Evolutionary conservation across 2,329 filamentous ascomycete genomes (phyloP).

Genomic region (Mycosphaerelloides madeirae): DNA sequence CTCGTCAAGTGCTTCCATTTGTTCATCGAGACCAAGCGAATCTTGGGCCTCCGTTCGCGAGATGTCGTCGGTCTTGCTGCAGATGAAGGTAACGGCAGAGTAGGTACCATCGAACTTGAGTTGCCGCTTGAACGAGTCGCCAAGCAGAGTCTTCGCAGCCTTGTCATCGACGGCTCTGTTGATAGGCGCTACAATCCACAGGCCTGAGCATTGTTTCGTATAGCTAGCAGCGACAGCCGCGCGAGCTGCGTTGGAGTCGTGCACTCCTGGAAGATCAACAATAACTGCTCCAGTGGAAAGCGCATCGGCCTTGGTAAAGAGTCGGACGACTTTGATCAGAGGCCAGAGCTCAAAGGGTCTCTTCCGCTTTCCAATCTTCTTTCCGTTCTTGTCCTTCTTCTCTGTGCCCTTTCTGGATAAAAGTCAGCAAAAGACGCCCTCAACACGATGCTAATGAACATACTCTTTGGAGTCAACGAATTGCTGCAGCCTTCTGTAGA

Average conservation of each 20-base stretch:
- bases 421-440: too few relatives aligned
- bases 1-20: conserved; percentile 25
- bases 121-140: conserved; percentile 54
- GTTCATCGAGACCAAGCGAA: conserved; percentile 35
- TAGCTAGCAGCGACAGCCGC: conserved; percentile 55
- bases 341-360: conserved; percentile 45
- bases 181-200: conserved; percentile 62
- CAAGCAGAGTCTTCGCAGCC: conserved; percentile 53
- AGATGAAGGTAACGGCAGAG: conserved; percentile 55
- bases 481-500: conserved; percentile 45
- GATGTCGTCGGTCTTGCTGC: conserved; percentile 61
- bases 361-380: conserved; percentile 31
- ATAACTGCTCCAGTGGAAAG: conserved; percentile 52
- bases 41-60: conserved; percentile 43
- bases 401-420: conserved; percentile 40
- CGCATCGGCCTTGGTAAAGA: conserved; percentile 48
- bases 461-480: conserved; percentile 56
- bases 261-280: conserved; percentile 56
- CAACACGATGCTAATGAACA: too few relatives aligned
- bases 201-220: conserved; percentile 55
- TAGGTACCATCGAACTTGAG: conserved; percentile 56
- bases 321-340: conserved; percentile 51
- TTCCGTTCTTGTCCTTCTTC: conserved; percentile 26
- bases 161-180: conserved; percentile 58
- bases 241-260: conserved; percentile 58